Base-by-base conservation (phyloP, 1,284 basidiomycete genomes). In the Microbotryum saponariae region DNA sequence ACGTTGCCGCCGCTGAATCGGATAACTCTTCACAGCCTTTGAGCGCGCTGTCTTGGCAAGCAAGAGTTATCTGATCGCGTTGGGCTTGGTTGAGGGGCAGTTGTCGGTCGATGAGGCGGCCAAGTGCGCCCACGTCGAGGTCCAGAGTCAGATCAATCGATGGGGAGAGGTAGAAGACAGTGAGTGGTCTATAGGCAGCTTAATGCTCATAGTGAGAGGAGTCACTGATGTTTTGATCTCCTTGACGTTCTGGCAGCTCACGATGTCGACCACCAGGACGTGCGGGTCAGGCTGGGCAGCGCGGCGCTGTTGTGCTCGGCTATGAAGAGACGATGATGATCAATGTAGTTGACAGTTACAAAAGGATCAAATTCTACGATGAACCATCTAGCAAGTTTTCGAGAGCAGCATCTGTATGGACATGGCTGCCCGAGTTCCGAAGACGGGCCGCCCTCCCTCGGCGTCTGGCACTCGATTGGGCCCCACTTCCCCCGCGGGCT, bases 101-200 rank as follows among this genome's bases (percentile, higher is more conserved):
- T 75, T 96, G 49, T 84, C 82, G 3, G 89, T 86, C 0, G 88
- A 98, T 69, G 80, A 91, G 73, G 94, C 96, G 2, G 83, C 91
- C 1, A 77, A 85, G 57, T 91, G 89, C 0, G 83, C 91, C 6
- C 87, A 90, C 63, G 94, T 96, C 9, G 96, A 99, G 76, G 93
- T 98, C 0, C 82, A 86, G 62, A 91, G 88, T 73, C 96, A 98
- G 77, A 97, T 97, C 65, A 84, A 94, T 75, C 81, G 85, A 56
- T 99, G 96, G 96, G 96, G 96, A 27, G 91, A 96, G 77, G 96
- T 99, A 0, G 96, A 98, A 79, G 96, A 98, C 76, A 89, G 92
- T 96, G 72, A 80, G 91, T 82, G 3, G 18, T n/a, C 48, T 47
- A 27, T 25, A 47, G 20, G 37, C 37, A 37, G 37, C 8, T 51